A percentile compares a stretch with the other conserved stretches of the same genome.
phyloP scores from a whole-genome alignment of 306 rosid species.

The Boehmeria nivea region DNA sequence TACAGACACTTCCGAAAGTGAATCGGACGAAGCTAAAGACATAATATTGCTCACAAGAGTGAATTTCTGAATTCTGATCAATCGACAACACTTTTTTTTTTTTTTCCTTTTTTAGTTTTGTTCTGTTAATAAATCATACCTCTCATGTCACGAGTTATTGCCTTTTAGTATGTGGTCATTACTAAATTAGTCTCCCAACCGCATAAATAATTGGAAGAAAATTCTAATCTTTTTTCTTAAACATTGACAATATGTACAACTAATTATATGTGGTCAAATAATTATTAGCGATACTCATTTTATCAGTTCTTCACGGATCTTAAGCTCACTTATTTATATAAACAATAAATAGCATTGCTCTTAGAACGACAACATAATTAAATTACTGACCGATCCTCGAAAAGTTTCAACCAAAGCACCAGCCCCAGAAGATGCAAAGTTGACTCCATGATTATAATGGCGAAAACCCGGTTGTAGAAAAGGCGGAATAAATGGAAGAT shows the following conservation, averaged over 20 bases:
- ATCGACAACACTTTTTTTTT: not conserved
- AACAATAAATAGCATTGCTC: too few species aligned
- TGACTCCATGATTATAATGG: slow-evolving; percentile 55
- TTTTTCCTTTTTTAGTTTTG: not conserved
- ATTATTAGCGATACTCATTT: too few species aligned
- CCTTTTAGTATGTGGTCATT: not conserved
- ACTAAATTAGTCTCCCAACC: not conserved
- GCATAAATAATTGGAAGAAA: too few species aligned
- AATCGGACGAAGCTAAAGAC: slow-evolving; percentile 1
- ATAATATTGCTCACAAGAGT: not conserved
- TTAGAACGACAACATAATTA: slow-evolving; percentile 5
- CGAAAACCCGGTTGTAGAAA: slow-evolving; percentile 59
- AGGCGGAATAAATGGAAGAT: slow-evolving; percentile 61
- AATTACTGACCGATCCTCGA: slow-evolving; percentile 61
- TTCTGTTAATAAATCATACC: not conserved
- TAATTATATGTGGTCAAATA: too few species aligned
- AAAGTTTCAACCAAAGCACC: slow-evolving; percentile 81
- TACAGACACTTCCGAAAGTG: slow-evolving; percentile 4
- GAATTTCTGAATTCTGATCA: not conserved
- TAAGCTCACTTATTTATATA: too few species aligned
- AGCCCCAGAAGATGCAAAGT: slow-evolving; percentile 87
- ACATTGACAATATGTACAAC: too few species aligned
- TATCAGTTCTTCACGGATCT: too few species aligned
- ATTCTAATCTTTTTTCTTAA: too few species aligned
- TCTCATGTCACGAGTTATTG: not conserved